These are phyloP conservation scores for Suillus weaverae DNA, from an alignment of 768 basidiomycete genomes.

Conservation along the genomic window DNA sequence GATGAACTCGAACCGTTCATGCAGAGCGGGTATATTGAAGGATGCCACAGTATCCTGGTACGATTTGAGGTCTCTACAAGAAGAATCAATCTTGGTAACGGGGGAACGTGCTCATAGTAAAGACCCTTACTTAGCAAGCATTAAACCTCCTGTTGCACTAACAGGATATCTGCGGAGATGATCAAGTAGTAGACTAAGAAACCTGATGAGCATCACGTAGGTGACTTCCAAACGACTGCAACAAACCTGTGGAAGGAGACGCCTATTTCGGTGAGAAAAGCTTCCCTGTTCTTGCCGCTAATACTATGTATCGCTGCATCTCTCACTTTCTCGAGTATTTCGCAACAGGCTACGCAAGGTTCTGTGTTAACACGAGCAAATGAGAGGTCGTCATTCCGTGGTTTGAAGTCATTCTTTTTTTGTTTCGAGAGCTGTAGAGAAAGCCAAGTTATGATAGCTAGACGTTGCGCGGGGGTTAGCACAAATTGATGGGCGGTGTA, in stretches of 20 bases:
- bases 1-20: slow-evolving; percentile 97
- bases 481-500: not conserved
- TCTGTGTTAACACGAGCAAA: slow-evolving; percentile 95
- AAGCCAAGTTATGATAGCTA: slow-evolving; percentile 77
- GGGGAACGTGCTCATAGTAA: not conserved
- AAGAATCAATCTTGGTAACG: slow-evolving; percentile 1
- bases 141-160: slow-evolving; percentile 92
- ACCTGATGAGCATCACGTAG: not conserved
- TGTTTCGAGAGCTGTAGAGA: slow-evolving; percentile 80
- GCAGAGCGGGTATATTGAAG: slow-evolving; percentile 81
- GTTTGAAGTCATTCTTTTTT: slow-evolving; percentile 96
- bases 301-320: slow-evolving; percentile 74
- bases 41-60: slow-evolving; percentile 89
- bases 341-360: slow-evolving; percentile 85
- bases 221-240: not conserved
- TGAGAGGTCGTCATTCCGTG: slow-evolving; percentile 91
- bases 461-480: not conserved
- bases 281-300: slow-evolving; percentile 91
- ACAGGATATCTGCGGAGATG: slow-evolving; percentile 97
- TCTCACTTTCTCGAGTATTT: slow-evolving; percentile 77
- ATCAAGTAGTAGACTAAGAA: slow-evolving; percentile 78
- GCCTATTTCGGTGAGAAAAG: slow-evolving; percentile 91
- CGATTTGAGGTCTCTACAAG: slow-evolving; percentile 83
- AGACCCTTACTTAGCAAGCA: slow-evolving; percentile 88
- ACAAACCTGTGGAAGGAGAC: slow-evolving; percentile 86